Evolutionary conservation across 169 alveolate genomes (phyloP).

Genomic region (Eimeria tenella): DNA sequence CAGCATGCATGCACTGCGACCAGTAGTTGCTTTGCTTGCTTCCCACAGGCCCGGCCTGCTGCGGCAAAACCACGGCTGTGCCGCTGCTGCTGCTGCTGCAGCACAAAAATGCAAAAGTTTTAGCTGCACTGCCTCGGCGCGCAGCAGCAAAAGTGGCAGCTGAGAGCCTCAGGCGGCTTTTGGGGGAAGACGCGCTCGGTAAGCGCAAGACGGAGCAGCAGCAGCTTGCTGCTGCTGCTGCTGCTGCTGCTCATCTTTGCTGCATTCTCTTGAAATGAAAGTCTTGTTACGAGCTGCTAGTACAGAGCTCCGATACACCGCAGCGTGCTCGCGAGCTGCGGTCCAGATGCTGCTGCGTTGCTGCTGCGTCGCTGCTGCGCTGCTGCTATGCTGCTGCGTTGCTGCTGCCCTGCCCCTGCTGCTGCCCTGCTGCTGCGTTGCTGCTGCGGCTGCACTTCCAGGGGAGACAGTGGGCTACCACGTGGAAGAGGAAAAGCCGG

Average conservation of each 20-base stretch:
- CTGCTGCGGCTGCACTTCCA: not conserved
- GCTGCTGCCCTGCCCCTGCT: too few relatives aligned
- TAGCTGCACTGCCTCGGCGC: constrained; percentile 49
- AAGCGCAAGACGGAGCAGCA: not conserved
- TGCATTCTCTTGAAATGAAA: too few relatives aligned
- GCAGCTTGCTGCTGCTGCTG: not conserved
- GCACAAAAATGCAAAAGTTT: constrained; percentile 26
- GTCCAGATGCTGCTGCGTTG: not conserved
- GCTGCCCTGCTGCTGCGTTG: too few relatives aligned
- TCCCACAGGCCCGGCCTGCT: constrained; percentile 17
- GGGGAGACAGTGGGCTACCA: constrained; percentile 67
- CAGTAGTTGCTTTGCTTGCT: too few relatives aligned
- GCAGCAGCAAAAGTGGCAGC: constrained; percentile 61
- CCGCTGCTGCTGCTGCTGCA: constrained; percentile 61
- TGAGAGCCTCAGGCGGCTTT: constrained; percentile 61
- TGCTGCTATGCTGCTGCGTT: too few relatives aligned
- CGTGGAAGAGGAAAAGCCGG: constrained; percentile 40
- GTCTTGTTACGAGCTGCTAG: too few relatives aligned
- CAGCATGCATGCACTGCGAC: too few relatives aligned
- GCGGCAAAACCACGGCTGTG: constrained; percentile 56
- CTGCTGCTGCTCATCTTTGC: too few relatives aligned
- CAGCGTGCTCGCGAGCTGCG: not conserved
- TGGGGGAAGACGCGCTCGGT: constrained; percentile 48
- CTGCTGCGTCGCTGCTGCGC: too few relatives aligned
- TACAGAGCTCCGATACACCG: too few relatives aligned